Evolutionary conservation across 2,329 filamentous ascomycete genomes (phyloP).

Genomic region (Trichoderma harzianum): DNA sequence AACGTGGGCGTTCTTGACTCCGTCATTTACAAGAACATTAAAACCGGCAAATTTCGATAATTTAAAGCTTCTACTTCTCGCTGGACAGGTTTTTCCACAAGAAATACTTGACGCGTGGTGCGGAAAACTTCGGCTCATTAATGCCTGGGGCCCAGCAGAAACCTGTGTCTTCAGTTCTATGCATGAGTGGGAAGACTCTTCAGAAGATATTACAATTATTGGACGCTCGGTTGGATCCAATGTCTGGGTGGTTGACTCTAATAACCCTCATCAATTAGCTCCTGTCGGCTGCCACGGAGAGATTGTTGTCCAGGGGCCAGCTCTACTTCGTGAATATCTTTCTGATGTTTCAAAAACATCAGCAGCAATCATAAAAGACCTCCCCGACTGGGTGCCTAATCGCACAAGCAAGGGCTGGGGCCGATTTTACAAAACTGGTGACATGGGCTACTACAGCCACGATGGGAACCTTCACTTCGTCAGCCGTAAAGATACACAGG

Average conservation of each 20-base stretch:
- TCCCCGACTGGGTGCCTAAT: constrained; percentile 2
- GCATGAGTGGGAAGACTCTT: constrained; percentile 1
- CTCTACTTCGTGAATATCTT: constrained; percentile 17
- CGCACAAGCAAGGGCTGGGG: neutral
- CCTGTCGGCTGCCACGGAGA: neutral
- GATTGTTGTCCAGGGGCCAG: constrained; percentile 11
- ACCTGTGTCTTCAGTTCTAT: constrained; percentile 5
- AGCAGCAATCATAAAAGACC: neutral
- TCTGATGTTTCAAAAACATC: neutral
- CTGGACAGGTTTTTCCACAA: neutral
- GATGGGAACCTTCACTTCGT: neutral
- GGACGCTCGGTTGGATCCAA: neutral
- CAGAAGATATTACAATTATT: neutral
- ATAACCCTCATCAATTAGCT: neutral
- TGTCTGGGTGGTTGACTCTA: constrained; percentile 14
- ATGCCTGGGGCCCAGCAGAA: constrained; percentile 17
- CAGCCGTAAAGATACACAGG: neutral
- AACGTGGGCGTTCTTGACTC: constrained; percentile 4
- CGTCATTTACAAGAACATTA: constrained; percentile 2
- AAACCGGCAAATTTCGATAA: neutral
- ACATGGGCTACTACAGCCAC: neutral
- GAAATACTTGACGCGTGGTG: constrained; percentile 6
- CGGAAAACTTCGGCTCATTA: constrained; percentile 6
- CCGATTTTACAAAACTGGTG: constrained; percentile 16
- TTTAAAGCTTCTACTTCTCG: neutral